Base-by-base conservation (phyloP, 2,329 filamentous ascomycete species). In the Cytospora paraplurivora region DNA sequence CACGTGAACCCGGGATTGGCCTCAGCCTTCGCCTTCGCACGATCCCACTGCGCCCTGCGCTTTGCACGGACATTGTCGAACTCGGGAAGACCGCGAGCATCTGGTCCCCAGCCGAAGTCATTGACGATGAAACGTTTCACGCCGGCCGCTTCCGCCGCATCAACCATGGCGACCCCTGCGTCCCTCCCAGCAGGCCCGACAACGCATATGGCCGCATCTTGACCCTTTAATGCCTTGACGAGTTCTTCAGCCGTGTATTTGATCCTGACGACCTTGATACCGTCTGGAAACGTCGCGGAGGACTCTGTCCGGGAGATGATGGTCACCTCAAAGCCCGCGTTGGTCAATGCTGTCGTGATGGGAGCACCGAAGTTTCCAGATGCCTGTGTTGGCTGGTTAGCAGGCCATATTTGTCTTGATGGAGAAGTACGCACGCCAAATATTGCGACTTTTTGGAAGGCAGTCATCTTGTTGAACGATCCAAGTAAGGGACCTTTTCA, bases 371-470 rank as follows among this genome's bases (percentile, higher is more conserved):
- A 69, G 54, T 67, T 71, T 13, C 77, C 77, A 1, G 73, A 69
- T 8, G 75, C 69, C 69, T 56, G 47, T 33, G 32, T 11, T 1
- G 54, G 34, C 55, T 38, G 27, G n/a, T 50, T 13, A 35, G 56
- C 33, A 21, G 37, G 17, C 8, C 3, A 1, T 37, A 11, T 15
- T 3, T 19, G 44, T 5, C 21, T 1, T 11, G 4, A 19, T 17
- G 17, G 21, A 4, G 19, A 35, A 44, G 12, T n/a, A 66, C 67
- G 54, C 62, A 71, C 77, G 58, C 78, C 77, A 35, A 73, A 71
- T 10, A 79, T 54, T 13, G 73, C 73, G 50, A 80, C 71, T 66
- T 75, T 79, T 66, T 75, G 76, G 63, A 77, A 69, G 27, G 68
- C 15, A 33, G 62, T 33, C 63, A 65, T 65, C 12, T 1, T 50